A percentile compares a stretch with the other conserved stretches of the same genome.
Conservation (phyloP, 768 basidiomycete species). For the Mrakia frigida region DNA sequence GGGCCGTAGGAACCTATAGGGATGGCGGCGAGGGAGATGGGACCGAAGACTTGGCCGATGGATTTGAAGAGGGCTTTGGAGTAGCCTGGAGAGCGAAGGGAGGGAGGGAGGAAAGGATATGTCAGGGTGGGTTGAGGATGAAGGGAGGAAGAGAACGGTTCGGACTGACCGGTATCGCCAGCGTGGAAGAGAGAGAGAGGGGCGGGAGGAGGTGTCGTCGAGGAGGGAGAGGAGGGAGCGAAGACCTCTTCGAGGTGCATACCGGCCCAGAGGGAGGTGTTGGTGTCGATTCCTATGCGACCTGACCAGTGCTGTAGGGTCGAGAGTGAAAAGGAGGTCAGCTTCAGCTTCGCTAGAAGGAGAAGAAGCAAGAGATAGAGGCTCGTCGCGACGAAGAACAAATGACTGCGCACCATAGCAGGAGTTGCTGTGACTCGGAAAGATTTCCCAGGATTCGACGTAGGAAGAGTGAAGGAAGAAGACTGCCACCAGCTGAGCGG, state of each 20-base stretch:
- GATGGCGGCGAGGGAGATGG: conserved; percentile 41
- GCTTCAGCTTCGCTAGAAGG: too few species aligned
- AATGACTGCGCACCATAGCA: conserved; percentile 40
- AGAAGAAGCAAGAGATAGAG: too few species aligned
- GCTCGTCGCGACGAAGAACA: neutral
- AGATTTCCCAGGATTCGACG: conserved; percentile 31
- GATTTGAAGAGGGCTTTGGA: conserved; percentile 41
- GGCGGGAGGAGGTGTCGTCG: neutral
- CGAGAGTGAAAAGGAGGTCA: neutral
- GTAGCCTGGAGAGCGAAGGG: conserved; percentile 34
- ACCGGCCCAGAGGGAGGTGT: conserved; percentile 42
- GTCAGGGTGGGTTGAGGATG: neutral
- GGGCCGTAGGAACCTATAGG: conserved; percentile 45
- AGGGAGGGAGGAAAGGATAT: too few species aligned
- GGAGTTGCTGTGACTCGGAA: conserved; percentile 41
- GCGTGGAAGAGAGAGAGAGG: conserved; percentile 39
- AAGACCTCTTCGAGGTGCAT: conserved; percentile 37
- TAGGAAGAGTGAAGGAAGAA: conserved; percentile 30
- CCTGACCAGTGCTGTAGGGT: conserved; percentile 39
- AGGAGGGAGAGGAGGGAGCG: conserved; percentile 35
- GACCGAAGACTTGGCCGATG: conserved; percentile 40
- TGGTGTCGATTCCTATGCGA: conserved; percentile 42
- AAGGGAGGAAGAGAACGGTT: neutral
- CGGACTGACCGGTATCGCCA: conserved; percentile 42
- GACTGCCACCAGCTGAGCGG: conserved; percentile 44